Evolutionary conservation across 2,329 filamentous ascomycete species (phyloP).

Genomic region (Aspergillus vadensis): DNA sequence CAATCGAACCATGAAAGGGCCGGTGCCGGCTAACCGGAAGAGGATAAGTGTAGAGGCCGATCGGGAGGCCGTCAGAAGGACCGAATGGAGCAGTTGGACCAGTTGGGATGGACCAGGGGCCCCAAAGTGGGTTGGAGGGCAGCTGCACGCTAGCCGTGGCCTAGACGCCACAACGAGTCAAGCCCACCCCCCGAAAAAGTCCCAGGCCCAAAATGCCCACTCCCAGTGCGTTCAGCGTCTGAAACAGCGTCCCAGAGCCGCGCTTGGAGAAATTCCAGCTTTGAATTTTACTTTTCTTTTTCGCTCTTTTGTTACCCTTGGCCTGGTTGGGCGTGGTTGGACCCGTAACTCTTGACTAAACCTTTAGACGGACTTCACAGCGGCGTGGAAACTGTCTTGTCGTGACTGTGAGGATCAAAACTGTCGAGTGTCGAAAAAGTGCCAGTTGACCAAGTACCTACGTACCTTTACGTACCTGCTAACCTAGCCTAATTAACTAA

Average conservation of each 20-base stretch:
- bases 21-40: conserved; percentile 3
- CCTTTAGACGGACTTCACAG: background rate
- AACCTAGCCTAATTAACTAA: background rate
- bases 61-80: conserved; percentile 19
- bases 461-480: background rate
- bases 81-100: background rate
- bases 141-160: conserved; percentile 26
- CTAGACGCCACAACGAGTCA: conserved; percentile 30
- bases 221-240: conserved; percentile 3
- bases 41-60: conserved; percentile 21
- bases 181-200: conserved; percentile 14
- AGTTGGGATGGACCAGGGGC: conserved; percentile 14
- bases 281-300: no score
- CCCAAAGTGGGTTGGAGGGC: conserved; percentile 16
- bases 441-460: background rate
- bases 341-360: background rate
- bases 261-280: conserved; percentile 23
- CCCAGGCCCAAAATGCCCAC: conserved; percentile 16
- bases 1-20: conserved; percentile 5
- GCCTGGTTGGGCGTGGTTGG: conserved; percentile 7
- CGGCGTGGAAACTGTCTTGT: background rate
- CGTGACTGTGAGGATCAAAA: background rate
- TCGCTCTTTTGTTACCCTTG: background rate
- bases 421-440: background rate
- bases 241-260: conserved; percentile 22